Conservation (phyloP, 2,329 filamentous ascomycete species). For the Fusarium annulatum region DNA sequence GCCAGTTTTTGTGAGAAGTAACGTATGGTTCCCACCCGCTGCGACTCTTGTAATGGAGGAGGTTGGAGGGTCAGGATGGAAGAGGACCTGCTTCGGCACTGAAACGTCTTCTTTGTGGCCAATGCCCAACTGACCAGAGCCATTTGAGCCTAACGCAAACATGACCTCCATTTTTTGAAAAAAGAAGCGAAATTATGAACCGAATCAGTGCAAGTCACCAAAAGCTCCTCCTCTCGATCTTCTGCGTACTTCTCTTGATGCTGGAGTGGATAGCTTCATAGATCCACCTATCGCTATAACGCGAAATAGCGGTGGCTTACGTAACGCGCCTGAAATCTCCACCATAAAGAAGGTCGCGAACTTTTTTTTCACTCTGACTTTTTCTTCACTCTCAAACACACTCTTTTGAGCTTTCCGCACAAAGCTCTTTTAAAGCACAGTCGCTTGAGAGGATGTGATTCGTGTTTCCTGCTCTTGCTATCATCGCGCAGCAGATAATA, state of each 20-base stretch:
- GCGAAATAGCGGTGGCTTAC: slow-evolving; percentile 30
- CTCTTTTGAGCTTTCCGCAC: slow-evolving; percentile 25
- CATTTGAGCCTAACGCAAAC: slow-evolving; percentile 80
- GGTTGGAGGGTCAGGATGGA: slow-evolving; percentile 56
- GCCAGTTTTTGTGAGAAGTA: slow-evolving; percentile 73
- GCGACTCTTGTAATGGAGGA: slow-evolving; percentile 55
- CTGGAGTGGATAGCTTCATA: slow-evolving; percentile 36
- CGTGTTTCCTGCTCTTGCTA: slow-evolving; percentile 38
- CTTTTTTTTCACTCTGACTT: slow-evolving; percentile 37
- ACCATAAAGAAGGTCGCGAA: slow-evolving; percentile 40
- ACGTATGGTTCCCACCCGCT: slow-evolving; percentile 88
- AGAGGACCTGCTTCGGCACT: slow-evolving; percentile 70
- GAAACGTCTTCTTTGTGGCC: slow-evolving; percentile 78
- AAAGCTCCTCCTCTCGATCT: slow-evolving; percentile 2
- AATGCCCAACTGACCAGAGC: slow-evolving; percentile 79
- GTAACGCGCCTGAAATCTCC: slow-evolving; percentile 33
- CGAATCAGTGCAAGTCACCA: slow-evolving; percentile 1
- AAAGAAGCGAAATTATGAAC: slow-evolving; percentile 7
- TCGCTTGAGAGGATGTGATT: slow-evolving; percentile 45
- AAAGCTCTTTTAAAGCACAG: slow-evolving; percentile 24
- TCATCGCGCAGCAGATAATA: slow-evolving; percentile 44
- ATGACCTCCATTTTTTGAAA: slow-evolving; percentile 58
- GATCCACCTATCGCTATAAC: slow-evolving; percentile 41
- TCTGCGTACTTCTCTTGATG: slow-evolving; percentile 23
- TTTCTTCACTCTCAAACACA: slow-evolving; percentile 23